Conservation (phyloP, 805 yeast genomes). For the Candida nanaspora region DNA sequence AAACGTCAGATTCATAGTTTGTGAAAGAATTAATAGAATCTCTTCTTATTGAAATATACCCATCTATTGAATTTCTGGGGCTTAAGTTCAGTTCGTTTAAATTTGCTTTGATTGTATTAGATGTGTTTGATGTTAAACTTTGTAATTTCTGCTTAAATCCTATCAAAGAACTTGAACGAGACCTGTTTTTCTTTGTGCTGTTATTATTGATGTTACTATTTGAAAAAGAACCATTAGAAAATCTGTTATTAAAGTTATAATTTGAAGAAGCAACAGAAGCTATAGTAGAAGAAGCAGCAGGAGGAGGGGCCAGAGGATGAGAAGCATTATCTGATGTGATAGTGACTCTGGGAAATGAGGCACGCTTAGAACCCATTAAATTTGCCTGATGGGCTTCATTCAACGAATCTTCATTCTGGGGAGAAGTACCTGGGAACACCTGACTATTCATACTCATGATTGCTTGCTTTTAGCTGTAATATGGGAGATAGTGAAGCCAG, state of each 20-base stretch:
- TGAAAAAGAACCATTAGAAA: not conserved
- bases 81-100: not conserved
- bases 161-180: conserved; percentile 17
- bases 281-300: not conserved
- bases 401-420: too few species aligned
- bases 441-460: too few species aligned
- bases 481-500: too few species aligned
- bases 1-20: conserved; percentile 4
- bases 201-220: not conserved
- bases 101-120: not conserved
- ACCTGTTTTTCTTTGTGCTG: conserved; percentile 3
- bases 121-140: conserved; percentile 4
- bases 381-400: too few species aligned
- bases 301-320: too few species aligned
- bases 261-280: not conserved
- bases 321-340: not conserved
- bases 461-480: too few species aligned
- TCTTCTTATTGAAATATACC: not conserved
- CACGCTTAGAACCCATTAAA: too few species aligned
- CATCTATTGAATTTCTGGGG: conserved; percentile 15
- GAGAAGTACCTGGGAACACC: not conserved
- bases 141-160: conserved; percentile 12
- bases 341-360: not conserved
- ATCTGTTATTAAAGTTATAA: not conserved
- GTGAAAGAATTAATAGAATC: not conserved